These are phyloP conservation scores for Choanephora cucurbitarum DNA, from an alignment of 371 early-diverging fungal genomes.

Conservation along the genomic window DNA sequence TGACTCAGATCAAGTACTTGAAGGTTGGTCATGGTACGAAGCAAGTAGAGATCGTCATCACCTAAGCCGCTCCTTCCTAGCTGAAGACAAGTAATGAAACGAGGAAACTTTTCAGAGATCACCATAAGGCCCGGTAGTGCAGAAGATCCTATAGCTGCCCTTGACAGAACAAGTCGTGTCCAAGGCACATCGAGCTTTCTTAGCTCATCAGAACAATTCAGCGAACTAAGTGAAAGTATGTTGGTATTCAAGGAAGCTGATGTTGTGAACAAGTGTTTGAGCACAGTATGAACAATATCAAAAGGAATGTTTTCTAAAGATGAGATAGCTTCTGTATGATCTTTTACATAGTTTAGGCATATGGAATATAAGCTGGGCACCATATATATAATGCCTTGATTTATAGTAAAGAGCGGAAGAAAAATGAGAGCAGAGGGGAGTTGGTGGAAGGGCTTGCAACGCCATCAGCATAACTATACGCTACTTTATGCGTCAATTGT, in stretches of 20 bases:
- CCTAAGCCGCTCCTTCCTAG: conserved; percentile 2
- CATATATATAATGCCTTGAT: not conserved
- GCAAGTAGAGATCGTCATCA: conserved; percentile 8
- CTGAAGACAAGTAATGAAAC: conserved; percentile 13
- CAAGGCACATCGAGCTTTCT: conserved; percentile 5
- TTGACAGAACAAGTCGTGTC: conserved; percentile 2
- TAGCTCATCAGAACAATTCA: conserved; percentile 11
- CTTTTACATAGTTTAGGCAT: conserved; percentile 23
- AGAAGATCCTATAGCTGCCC: not conserved
- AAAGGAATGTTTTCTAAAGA: conserved; percentile 22
- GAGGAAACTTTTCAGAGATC: conserved; percentile 3
- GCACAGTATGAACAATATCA: conserved; percentile 7
- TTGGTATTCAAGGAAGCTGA: conserved; percentile 10
- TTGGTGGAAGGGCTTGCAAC: too few species aligned
- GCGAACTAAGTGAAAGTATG: conserved; percentile 15
- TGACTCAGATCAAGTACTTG: conserved; percentile 2
- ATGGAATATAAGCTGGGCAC: conserved; percentile 22
- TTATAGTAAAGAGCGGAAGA: not conserved
- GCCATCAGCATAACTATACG: too few species aligned
- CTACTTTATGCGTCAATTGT: too few species aligned
- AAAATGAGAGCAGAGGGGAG: too few species aligned
- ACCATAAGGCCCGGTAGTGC: not conserved
- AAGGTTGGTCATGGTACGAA: conserved; percentile 10
- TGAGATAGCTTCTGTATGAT: conserved; percentile 15
- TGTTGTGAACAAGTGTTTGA: conserved; percentile 7